Conservation (phyloP, 306 rosid species). For the Prunus mira region DNA sequence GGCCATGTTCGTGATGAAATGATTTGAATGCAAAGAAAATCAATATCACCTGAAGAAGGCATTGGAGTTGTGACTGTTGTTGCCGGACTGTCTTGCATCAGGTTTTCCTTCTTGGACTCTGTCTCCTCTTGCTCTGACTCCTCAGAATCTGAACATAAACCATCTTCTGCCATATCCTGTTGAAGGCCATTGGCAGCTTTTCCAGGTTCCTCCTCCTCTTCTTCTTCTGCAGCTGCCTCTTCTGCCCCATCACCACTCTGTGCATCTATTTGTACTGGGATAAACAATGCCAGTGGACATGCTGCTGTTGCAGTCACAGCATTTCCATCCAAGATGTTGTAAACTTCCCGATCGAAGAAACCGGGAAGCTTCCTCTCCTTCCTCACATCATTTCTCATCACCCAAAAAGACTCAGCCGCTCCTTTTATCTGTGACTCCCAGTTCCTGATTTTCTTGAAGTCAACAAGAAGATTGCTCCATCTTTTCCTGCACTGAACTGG, state of each 20-base stretch:
- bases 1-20: not conserved
- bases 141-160: conserved; percentile 8
- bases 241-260: not conserved
- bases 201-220: not conserved
- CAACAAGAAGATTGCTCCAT: conserved; percentile 21
- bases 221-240: conserved; percentile 3
- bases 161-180: conserved; percentile 4
- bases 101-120: not conserved
- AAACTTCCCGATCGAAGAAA: conserved; percentile 19
- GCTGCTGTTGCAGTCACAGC: not conserved
- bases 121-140: conserved; percentile 10
- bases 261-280: not conserved
- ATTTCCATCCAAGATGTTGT: conserved; percentile 1
- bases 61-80: conserved; percentile 8
- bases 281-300: not conserved
- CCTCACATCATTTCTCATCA: conserved; percentile 16
- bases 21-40: not conserved
- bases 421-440: conserved; percentile 2
- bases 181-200: not conserved
- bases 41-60: conserved; percentile 11
- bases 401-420: conserved; percentile 11
- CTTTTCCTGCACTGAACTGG: conserved; percentile 15
- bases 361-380: conserved; percentile 18
- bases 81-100: not conserved
- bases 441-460: conserved; percentile 17